phyloP scores from a whole-genome alignment of 2,329 filamentous ascomycete species.

The Colletotrichum sp. region DNA sequence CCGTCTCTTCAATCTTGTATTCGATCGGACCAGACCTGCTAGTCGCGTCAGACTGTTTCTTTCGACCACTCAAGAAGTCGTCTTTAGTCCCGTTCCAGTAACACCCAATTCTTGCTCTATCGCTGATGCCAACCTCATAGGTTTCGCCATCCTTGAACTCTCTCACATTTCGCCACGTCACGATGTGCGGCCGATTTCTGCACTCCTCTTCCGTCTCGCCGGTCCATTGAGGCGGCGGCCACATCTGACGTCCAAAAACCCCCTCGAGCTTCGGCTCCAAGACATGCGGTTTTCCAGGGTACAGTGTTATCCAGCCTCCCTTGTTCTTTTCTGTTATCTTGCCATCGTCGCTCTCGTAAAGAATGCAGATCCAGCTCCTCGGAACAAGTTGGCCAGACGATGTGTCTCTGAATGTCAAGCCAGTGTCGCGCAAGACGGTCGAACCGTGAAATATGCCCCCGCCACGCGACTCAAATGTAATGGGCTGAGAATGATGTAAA shows the following conservation, averaged over 20 bases:
- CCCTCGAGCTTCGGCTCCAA: not conserved
- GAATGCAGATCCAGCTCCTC: not conserved
- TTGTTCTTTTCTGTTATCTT: not conserved
- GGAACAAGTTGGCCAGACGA: not conserved
- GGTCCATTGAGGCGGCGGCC: not conserved
- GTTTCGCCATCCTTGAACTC: not conserved
- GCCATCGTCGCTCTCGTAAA: fast-evolving
- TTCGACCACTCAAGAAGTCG: not conserved
- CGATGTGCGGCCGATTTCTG: not conserved
- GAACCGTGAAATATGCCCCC: not conserved
- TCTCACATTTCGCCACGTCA: not conserved
- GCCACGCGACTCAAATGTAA: not conserved
- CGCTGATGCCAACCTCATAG: not conserved
- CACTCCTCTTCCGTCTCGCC: not conserved
- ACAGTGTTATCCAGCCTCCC: not conserved
- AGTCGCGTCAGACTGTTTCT: not conserved
- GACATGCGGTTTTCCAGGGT: not conserved
- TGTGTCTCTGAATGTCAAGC: not conserved
- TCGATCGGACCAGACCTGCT: not conserved
- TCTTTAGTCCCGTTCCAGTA: not conserved
- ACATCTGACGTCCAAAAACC: fast-evolving
- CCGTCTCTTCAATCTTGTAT: not conserved
- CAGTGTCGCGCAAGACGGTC: not conserved
- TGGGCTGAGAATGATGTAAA: not conserved
- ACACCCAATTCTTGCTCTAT: fast-evolving